Conservation (phyloP, 2,329 filamentous ascomycete genomes). For the Falciphora oryzae region DNA sequence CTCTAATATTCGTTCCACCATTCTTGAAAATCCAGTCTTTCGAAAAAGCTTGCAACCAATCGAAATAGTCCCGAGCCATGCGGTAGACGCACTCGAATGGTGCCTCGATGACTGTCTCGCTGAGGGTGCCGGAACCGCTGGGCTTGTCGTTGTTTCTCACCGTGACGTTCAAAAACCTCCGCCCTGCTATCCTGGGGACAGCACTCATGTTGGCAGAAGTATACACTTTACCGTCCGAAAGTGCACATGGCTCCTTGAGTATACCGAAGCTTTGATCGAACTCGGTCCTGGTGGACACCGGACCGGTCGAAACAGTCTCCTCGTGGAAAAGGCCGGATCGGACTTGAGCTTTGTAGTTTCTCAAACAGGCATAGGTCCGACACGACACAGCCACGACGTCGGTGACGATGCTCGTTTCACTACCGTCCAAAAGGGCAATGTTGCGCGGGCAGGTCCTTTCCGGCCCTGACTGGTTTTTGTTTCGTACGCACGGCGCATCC, state of each 20-base stretch:
- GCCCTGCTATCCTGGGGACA: background rate
- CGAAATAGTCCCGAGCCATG: background rate
- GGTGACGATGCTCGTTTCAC: background rate
- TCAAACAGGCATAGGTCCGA: background rate
- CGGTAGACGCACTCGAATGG: slow-evolving; percentile 2
- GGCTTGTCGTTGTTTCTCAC: too few species aligned
- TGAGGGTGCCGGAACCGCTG: background rate
- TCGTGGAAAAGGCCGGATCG: background rate
- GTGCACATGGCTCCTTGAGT: background rate
- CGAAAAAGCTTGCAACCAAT: background rate
- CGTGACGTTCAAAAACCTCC: slow-evolving; percentile 1
- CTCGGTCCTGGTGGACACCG: background rate
- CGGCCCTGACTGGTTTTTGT: background rate
- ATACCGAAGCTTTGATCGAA: too few species aligned
- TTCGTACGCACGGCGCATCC: too few species aligned
- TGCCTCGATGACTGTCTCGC: background rate
- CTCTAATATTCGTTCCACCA: too few species aligned
- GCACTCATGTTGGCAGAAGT: background rate
- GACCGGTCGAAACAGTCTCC: background rate
- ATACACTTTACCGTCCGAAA: background rate
- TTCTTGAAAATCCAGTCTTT: too few species aligned
- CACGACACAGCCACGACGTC: background rate
- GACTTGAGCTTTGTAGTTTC: background rate
- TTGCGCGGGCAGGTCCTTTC: background rate
- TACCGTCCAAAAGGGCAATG: background rate